A percentile compares a stretch with the other conserved stretches of the same genome.
Evolutionary conservation across 2,329 filamentous ascomycete species (phyloP).

Genomic region (Tetracladium maxilliforme): DNA sequence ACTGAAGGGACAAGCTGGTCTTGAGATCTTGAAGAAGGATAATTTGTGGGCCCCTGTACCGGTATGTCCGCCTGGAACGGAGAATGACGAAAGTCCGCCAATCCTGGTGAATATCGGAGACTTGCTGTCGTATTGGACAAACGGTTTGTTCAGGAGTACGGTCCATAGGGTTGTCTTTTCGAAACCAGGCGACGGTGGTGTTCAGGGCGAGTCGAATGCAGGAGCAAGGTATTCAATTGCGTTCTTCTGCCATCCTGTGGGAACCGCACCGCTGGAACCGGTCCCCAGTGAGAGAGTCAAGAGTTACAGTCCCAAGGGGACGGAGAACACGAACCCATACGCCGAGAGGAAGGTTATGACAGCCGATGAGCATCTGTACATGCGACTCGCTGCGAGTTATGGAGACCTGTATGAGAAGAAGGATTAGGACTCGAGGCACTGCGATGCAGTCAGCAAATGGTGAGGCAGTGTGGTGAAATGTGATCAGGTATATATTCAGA

Average conservation of each 20-base stretch:
- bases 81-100: slow-evolving; percentile 45
- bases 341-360: slow-evolving; percentile 43
- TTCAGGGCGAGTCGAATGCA: slow-evolving; percentile 27
- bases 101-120: slow-evolving; percentile 63
- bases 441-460: too few relatives aligned
- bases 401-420: slow-evolving; percentile 34
- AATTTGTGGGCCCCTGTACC: slow-evolving; percentile 55
- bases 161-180: slow-evolving; percentile 78
- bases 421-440: too few relatives aligned
- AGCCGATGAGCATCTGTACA: slow-evolving; percentile 47
- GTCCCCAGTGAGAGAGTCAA: slow-evolving; percentile 46
- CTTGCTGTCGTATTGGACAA: slow-evolving; percentile 75
- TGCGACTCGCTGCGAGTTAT: slow-evolving; percentile 45
- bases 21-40: slow-evolving; percentile 52
- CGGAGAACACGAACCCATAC: too few relatives aligned
- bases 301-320: slow-evolving; percentile 13
- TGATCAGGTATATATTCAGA: too few relatives aligned
- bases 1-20: slow-evolving; percentile 66
- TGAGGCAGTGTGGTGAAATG: too few relatives aligned
- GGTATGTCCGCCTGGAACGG: slow-evolving; percentile 47
- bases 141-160: slow-evolving; percentile 72
- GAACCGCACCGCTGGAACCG: slow-evolving; percentile 32
- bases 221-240: slow-evolving; percentile 50
- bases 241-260: slow-evolving; percentile 53
- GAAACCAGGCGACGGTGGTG: slow-evolving; percentile 17